Evolutionary conservation across 495 filamentous ascomycete genomes (phyloP).

Genomic region (Penicillium lividum): DNA sequence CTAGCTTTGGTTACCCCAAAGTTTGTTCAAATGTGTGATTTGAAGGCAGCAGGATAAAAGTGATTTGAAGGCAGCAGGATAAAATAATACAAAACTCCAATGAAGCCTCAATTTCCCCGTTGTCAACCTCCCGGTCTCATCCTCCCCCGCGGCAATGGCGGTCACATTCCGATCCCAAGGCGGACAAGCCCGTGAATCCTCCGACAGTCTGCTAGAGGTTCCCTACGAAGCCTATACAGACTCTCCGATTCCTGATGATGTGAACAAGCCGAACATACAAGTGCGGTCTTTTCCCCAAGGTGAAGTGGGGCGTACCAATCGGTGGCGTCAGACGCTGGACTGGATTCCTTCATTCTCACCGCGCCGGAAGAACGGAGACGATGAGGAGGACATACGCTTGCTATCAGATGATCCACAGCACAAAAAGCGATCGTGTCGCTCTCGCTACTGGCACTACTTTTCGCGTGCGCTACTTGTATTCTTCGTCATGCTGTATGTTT

Average conservation of each 20-base stretch:
- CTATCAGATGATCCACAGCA: slow-evolving; percentile 15
- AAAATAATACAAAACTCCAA: neutral
- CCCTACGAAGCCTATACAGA: slow-evolving; percentile 26
- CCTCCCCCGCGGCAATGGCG: slow-evolving; percentile 7
- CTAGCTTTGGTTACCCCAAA: neutral
- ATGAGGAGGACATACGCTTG: slow-evolving; percentile 25
- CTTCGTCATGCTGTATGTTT: slow-evolving; percentile 46
- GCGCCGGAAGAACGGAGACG: slow-evolving; percentile 4
- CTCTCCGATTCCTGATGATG: slow-evolving; percentile 13
- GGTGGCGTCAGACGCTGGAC: slow-evolving; percentile 20
- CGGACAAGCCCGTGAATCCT: slow-evolving; percentile 1
- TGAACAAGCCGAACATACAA: slow-evolving; percentile 9
- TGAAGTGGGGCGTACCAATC: slow-evolving; percentile 19
- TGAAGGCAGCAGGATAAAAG: neutral
- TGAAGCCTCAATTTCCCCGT: neutral
- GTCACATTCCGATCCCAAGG: slow-evolving; percentile 8
- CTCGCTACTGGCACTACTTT: slow-evolving; percentile 21
- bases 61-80: neutral
- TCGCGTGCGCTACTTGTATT: slow-evolving; percentile 24
- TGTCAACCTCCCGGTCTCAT: neutral
- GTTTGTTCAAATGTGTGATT: neutral
- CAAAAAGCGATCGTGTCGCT: slow-evolving; percentile 14
- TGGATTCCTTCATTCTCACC: slow-evolving; percentile 22
- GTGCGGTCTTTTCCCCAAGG: slow-evolving; percentile 4
- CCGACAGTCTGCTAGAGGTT: slow-evolving; percentile 16